These are phyloP conservation scores for Solanum hybrid DNA, from an alignment of 305 asterid genomes.

Conservation along the genomic window DNA sequence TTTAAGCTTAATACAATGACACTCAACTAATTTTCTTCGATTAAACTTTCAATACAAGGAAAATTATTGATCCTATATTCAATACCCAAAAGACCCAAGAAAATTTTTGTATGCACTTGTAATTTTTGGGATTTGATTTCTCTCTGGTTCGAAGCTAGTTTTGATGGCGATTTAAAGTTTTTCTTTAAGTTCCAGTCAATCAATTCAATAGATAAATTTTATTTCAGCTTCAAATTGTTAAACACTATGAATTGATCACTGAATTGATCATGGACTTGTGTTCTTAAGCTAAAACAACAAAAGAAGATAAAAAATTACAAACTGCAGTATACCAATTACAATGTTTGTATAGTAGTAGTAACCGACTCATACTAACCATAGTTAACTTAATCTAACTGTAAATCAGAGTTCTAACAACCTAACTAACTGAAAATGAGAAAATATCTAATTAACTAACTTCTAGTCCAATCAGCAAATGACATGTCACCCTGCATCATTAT, in stretches of 20 bases:
- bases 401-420: background rate
- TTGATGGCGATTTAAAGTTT: background rate
- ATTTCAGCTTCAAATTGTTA: background rate
- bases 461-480: background rate
- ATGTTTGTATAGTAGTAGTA: background rate
- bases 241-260: no score
- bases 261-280: background rate
- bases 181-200: background rate
- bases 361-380: background rate
- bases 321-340: background rate
- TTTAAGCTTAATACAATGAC: background rate
- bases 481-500: background rate
- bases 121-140: background rate
- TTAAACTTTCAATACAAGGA: background rate
- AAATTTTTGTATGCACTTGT: background rate
- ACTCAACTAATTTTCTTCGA: background rate
- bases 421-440: background rate
- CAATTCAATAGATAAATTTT: background rate
- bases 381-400: no score
- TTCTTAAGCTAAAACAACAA: background rate
- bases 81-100: background rate
- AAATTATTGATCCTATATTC: background rate
- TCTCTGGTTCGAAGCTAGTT: background rate
- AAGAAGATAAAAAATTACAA: background rate
- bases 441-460: background rate